phyloP scores from a whole-genome alignment of 305 asterid genomes.

The Stenogyne calaminthoides region DNA sequence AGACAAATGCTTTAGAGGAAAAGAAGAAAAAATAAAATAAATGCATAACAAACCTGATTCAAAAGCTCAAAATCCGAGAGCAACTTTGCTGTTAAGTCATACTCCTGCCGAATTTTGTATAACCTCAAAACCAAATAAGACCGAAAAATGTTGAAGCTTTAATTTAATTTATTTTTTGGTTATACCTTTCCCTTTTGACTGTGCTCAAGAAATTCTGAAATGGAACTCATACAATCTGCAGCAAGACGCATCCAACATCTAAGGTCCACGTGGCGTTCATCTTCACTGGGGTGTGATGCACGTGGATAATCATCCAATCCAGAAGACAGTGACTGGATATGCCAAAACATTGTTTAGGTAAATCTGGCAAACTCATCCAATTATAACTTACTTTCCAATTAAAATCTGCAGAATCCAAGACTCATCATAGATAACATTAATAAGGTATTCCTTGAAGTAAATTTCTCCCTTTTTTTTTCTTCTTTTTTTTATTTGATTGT shows the following conservation, averaged over 20 bases:
- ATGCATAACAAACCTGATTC: slow-evolving; percentile 57
- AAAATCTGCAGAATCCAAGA: slow-evolving; percentile 13
- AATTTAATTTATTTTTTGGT: background rate
- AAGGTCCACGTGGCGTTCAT: slow-evolving; percentile 96
- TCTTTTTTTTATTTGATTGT: background rate
- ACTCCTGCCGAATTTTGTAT: slow-evolving; percentile 61
- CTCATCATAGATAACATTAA: slow-evolving; percentile 7
- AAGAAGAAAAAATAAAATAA: slow-evolving; percentile 4
- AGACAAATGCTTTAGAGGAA: background rate
- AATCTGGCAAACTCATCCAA: slow-evolving; percentile 25
- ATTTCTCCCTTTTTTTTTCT: background rate
- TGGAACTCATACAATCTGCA: slow-evolving; percentile 93
- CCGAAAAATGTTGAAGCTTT: background rate
- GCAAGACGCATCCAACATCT: slow-evolving; percentile 99
- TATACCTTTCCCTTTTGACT: slow-evolving; percentile 60
- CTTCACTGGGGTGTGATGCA: slow-evolving; percentile 96
- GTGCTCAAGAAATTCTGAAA: slow-evolving; percentile 72
- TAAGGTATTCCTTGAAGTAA: background rate
- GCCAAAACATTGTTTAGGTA: slow-evolving; percentile 29
- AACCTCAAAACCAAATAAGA: slow-evolving; percentile 28
- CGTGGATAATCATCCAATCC: slow-evolving; percentile 99
- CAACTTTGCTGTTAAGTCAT: slow-evolving; percentile 61
- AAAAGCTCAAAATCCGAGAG: slow-evolving; percentile 93
- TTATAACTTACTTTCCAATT: background rate
- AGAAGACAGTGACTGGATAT: slow-evolving; percentile 79